Base-by-base conservation (phyloP, 2,329 filamentous ascomycete genomes). In the Paramyrothecium sp. region DNA sequence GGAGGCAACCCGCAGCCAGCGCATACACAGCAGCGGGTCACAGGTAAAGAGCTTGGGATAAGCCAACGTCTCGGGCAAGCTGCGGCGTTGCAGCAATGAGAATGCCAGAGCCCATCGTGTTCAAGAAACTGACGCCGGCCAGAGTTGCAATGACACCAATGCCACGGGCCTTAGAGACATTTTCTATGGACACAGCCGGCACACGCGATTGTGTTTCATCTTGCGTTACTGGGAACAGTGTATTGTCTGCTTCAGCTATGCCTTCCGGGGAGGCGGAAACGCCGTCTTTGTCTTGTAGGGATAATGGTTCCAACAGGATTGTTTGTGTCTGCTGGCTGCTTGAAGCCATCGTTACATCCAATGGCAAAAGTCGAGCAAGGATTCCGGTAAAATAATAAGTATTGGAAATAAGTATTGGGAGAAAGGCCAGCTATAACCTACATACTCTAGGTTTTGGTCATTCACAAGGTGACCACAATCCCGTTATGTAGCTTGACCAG, bases 101-200 rank as follows among this genome's bases (percentile, higher is more conserved):
- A 51, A 74, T 72, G 21, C 71, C 71, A 16, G 71, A 74, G 10
- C 69, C 70, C 68, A 73, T 71, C 2, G 70, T 71, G 58, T 72
- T 72, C 23, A 73, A 68, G 52, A 73, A 71, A 59, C 59, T 72
- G 52, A 73, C 64, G 23, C 71, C 69, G 0, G 71, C 67, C 7
- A 73, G 66, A 1, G 70, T 73, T 12, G 64, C 52, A 54, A 73
- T 73, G 51, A 73, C 67, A 19, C 62, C 61, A 3, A 69, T 51
- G 20, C 58, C 68, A 22, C 65, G 63, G 20, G 60, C 56, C 20
- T 63, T 67, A 30, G 70, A 70, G 16, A 71, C 23, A 44, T 44
- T 44, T 16, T 12, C 13, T 7, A 12, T 7, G 13, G 38, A 12
- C n/a, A 7, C 13, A 19, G 38, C 38, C 13, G 38, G 13, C 5